Conservation (phyloP, 176 grass and related monocot genomes). For the Areca catechu region DNA sequence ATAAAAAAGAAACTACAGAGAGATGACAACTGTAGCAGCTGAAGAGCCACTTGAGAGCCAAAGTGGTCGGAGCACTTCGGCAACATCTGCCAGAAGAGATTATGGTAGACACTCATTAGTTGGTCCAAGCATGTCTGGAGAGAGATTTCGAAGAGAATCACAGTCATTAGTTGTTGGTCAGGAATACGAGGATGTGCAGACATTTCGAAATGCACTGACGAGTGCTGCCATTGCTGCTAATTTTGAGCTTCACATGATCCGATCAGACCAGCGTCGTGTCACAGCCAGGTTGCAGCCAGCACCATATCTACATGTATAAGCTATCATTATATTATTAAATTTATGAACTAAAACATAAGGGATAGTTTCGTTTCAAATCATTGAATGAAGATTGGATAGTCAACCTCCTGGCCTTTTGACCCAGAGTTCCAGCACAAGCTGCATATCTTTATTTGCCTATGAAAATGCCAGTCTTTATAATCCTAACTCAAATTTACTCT, state of each 20-base stretch:
- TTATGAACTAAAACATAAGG: too few species aligned
- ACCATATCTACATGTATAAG: too few species aligned
- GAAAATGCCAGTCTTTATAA: too few species aligned
- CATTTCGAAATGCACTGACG: conserved; percentile 16
- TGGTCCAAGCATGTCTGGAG: conserved; percentile 8
- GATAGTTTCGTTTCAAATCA: too few species aligned
- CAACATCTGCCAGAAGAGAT: conserved; percentile 4
- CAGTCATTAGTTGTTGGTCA: conserved; percentile 19
- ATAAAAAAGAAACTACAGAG: conserved; percentile 1
- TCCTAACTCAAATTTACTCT: too few species aligned
- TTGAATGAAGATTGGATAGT: too few species aligned
- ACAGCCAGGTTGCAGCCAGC: conserved; percentile 7
- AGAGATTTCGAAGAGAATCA: conserved; percentile 11
- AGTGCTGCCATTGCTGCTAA: conserved; percentile 18
- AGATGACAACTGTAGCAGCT: background rate
- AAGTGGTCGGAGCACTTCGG: background rate
- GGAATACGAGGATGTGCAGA: conserved; percentile 19
- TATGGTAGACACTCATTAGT: background rate
- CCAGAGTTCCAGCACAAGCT: too few species aligned
- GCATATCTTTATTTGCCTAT: too few species aligned
- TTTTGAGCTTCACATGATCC: conserved; percentile 21
- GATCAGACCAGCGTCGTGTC: conserved; percentile 19
- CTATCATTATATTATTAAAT: too few species aligned
- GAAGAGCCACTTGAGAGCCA: conserved; percentile 3
- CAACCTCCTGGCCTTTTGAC: too few species aligned